Conservation (phyloP, 2,329 filamentous ascomycete genomes). For the Colletotrichum scovillei region DNA sequence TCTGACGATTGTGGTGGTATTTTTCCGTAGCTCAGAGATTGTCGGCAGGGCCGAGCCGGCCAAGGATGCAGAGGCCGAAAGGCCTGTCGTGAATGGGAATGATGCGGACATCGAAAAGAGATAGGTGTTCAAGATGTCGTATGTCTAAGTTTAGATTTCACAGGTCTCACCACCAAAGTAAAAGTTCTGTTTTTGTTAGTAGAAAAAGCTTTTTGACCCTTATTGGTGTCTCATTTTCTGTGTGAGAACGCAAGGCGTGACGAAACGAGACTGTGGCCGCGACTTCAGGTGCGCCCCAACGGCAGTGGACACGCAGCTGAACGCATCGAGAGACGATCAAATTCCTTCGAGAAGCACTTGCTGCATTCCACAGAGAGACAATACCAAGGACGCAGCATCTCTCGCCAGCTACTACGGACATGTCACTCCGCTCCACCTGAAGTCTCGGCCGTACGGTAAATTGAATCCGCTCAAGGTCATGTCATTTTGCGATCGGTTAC, state of each 20-base stretch:
- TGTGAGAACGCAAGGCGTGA: neutral
- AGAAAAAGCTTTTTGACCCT: neutral
- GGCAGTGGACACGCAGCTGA: neutral
- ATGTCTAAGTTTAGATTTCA: neutral
- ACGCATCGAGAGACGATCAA: neutral
- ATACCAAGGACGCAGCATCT: neutral
- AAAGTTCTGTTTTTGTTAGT: slow-evolving; percentile 4
- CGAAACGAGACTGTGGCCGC: neutral
- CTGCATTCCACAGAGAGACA: neutral
- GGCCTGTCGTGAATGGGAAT: slow-evolving; percentile 30
- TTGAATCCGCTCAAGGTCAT: neutral
- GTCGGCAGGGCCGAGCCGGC: slow-evolving; percentile 54
- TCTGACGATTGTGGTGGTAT: slow-evolving; percentile 55
- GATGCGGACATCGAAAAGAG: slow-evolving; percentile 1
- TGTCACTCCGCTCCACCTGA: neutral
- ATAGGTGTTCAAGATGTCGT: neutral
- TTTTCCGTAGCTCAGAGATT: slow-evolving; percentile 64
- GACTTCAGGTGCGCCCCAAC: neutral
- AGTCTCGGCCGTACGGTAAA: neutral
- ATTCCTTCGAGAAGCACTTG: neutral
- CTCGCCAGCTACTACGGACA: neutral
- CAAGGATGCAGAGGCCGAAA: slow-evolving; percentile 34
- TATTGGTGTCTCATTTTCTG: neutral
- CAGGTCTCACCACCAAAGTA: slow-evolving; percentile 1
- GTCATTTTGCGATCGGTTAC: neutral